These are phyloP conservation scores for Fraxinus velutina DNA, from an alignment of 305 asterid genomes.

Conservation along the genomic window DNA sequence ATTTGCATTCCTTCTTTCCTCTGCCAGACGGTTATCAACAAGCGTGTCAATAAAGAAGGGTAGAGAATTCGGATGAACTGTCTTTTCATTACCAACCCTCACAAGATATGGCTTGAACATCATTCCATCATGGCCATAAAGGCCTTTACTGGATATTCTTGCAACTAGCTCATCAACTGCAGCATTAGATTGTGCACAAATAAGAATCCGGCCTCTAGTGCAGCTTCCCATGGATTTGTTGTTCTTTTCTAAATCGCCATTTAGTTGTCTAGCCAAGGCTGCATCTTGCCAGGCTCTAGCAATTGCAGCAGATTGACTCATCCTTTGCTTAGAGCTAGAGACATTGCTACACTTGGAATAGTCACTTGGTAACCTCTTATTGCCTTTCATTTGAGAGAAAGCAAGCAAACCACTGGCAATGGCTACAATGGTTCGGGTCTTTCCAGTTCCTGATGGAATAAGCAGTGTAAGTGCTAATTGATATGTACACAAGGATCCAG, in stretches of 20 bases:
- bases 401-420: slow-evolving; percentile 84
- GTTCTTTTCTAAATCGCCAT: slow-evolving; percentile 47
- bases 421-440: slow-evolving; percentile 90
- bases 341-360: slow-evolving; percentile 32
- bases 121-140: slow-evolving; percentile 70
- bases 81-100: slow-evolving; percentile 90
- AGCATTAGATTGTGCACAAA: slow-evolving; percentile 99
- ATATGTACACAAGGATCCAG: slow-evolving; percentile 13
- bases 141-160: slow-evolving; percentile 77
- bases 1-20: slow-evolving; percentile 46
- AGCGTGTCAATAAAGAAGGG: slow-evolving; percentile 90
- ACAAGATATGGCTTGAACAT: slow-evolving; percentile 83
- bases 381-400: slow-evolving; percentile 49
- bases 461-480: slow-evolving; percentile 11
- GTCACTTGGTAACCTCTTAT: slow-evolving; percentile 43
- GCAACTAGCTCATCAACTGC: slow-evolving; percentile 96
- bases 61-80: slow-evolving; percentile 80
- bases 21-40: slow-evolving; percentile 70
- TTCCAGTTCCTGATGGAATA: slow-evolving; percentile 79
- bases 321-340: slow-evolving; percentile 45
- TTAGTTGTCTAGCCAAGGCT: slow-evolving; percentile 77
- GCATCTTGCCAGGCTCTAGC: slow-evolving; percentile 99
- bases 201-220: slow-evolving; percentile 72
- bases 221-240: slow-evolving; percentile 39
- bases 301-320: slow-evolving; percentile 77